Evolutionary conservation across 1,139 yeast genomes (phyloP), one percentile per base, ranked within the genome.

Genomic region (Yamadazyma buinensis): DNA sequence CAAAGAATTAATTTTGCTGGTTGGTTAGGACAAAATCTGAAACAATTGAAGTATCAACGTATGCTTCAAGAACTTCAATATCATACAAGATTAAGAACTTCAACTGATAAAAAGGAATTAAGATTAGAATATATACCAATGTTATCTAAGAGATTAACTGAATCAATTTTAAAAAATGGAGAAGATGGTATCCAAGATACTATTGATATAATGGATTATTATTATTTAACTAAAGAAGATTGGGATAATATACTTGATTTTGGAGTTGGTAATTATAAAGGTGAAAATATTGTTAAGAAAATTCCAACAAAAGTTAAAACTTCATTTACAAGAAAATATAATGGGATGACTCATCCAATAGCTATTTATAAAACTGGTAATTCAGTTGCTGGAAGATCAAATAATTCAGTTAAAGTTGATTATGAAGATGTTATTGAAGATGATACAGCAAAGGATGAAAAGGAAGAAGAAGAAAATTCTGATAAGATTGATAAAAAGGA

Each of bases 11-110:
- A 78, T 58, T 94, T 94, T 59, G 78, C 97, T 1, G 64, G 82
- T 1, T 88, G 94, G 85, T 67, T 94, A 40, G 99, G 99, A 1
- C 92, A 90, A 55, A 84, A 85, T 52, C 88, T 97, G 14, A 88
- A 87, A 59, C 69, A 76, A 23, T 78, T 82, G 64, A 92, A 92
- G 59, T 85, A 76, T 52, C 77, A 71, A 42, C 72, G 98, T 41
- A 57, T 86, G 41, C 64, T 94, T 30, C 96, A 90, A 47, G 97
- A 88, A 52, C 51, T 94, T 33, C 95, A 88, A 43, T 84, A 94
- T 47, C 97, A 90, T 53, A 78, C 95, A 11, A 74, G 95, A 32
- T 69, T 88, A 38, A 72, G 79, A 44, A 84, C 95, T 0, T 80
- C 86, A 11, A 84, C 95, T 0, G 84, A 85, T 48, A 80, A 83